These are phyloP conservation scores for Blastobotrys robertii DNA, from an alignment of 805 yeast species.

Conservation along the genomic window DNA sequence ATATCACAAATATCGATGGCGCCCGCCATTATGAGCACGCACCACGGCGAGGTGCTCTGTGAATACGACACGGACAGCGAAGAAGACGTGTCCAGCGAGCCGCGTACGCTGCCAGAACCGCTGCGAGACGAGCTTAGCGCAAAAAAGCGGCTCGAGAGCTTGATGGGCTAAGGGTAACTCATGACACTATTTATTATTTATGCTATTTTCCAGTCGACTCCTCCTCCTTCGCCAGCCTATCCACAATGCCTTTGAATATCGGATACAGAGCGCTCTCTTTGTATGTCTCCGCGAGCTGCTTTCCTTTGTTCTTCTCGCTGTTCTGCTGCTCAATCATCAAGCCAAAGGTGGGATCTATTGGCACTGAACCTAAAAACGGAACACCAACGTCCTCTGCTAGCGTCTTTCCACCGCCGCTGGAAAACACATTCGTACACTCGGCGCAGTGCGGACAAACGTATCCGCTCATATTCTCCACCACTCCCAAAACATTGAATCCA, in stretches of 20 bases:
- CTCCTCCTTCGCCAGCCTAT: slow-evolving; percentile 24
- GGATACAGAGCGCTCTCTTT: slow-evolving; percentile 30
- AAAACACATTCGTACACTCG: slow-evolving; percentile 80
- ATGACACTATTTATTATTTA: not conserved
- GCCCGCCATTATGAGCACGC: not conserved
- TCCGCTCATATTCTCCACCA: slow-evolving; percentile 95
- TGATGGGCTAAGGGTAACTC: not conserved
- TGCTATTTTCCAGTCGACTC: slow-evolving; percentile 3
- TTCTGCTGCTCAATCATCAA: slow-evolving; percentile 69
- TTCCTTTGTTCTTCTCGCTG: slow-evolving; percentile 19
- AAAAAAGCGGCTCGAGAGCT: not conserved
- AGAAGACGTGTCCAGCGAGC: not conserved
- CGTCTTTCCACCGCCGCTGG: slow-evolving; percentile 81
- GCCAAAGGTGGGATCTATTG: slow-evolving; percentile 88
- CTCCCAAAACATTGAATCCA: slow-evolving; percentile 67
- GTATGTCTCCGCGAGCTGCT: slow-evolving; percentile 18
- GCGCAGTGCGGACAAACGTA: slow-evolving; percentile 89
- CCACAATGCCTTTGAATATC: slow-evolving; percentile 39
- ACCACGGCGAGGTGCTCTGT: not conserved
- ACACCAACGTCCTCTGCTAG: slow-evolving; percentile 55
- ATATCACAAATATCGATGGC: not conserved
- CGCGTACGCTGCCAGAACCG: not conserved
- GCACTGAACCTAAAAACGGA: slow-evolving; percentile 75
- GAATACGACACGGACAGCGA: not conserved
- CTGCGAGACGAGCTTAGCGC: not conserved